A percentile compares a stretch with the other conserved stretches of the same genome.
Conservation (phyloP, 202 grass and related monocot species). For the Setaria viridis region DNA sequence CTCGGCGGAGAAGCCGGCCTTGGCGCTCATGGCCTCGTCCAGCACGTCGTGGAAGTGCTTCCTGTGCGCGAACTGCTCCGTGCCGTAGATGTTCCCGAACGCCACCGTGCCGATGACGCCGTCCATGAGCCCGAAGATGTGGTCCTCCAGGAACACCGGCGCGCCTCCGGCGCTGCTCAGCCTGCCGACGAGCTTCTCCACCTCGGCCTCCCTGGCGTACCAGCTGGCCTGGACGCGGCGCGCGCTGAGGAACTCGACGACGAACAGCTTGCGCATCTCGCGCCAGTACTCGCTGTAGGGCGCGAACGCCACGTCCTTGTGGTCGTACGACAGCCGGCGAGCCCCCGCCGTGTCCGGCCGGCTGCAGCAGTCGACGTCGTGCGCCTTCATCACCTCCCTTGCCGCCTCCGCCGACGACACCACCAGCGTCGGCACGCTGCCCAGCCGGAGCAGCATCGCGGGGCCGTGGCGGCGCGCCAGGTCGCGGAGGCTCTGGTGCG, state of each 20-base stretch:
- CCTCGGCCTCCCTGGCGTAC: slow-evolving; percentile 42
- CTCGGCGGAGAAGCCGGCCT: slow-evolving; percentile 48
- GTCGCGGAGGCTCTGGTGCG: slow-evolving; percentile 49
- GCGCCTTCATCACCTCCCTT: slow-evolving; percentile 39
- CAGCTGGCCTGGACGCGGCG: slow-evolving; percentile 11
- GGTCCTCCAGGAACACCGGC: slow-evolving; percentile 36
- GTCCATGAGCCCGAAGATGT: slow-evolving; percentile 45
- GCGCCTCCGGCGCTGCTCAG: not conserved
- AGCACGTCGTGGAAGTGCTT: slow-evolving; percentile 46
- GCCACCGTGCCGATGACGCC: slow-evolving; percentile 56
- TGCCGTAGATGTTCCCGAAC: slow-evolving; percentile 50
- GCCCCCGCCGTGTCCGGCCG: slow-evolving; percentile 39
- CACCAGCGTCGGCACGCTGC: slow-evolving; percentile 42
- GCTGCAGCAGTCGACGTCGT: slow-evolving; percentile 47
- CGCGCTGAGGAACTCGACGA: slow-evolving; percentile 43
- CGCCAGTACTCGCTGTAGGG: slow-evolving; percentile 47
- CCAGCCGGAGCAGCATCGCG: slow-evolving; percentile 54
- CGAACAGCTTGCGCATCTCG: slow-evolving; percentile 47
- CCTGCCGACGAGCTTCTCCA: slow-evolving; percentile 6
- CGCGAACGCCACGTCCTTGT: slow-evolving; percentile 46
- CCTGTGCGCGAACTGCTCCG: slow-evolving; percentile 33
- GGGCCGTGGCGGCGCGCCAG: slow-evolving; percentile 49
- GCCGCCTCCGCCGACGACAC: slow-evolving; percentile 52
- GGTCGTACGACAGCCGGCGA: slow-evolving; percentile 25
- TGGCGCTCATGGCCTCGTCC: slow-evolving; percentile 43